These are phyloP conservation scores for Thalassiosira gravida DNA, from an alignment of 352 stramenopile genomes.

Conservation along the genomic window DNA sequence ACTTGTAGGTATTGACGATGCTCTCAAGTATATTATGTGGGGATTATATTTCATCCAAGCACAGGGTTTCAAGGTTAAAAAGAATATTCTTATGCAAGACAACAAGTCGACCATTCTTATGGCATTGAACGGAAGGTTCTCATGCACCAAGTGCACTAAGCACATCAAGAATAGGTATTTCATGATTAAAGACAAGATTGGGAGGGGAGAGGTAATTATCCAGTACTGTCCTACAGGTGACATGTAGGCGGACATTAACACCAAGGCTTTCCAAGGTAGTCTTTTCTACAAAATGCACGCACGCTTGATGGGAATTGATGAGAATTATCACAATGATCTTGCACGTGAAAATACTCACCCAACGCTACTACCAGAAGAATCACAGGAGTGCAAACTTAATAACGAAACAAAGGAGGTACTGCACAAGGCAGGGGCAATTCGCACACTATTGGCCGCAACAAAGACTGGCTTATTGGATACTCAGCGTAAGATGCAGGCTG, in stretches of 20 bases:
- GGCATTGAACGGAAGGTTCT: slow-evolving; percentile 14
- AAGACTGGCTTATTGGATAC: neutral
- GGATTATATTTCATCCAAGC: neutral
- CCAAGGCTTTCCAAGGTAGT: neutral
- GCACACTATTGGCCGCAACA: neutral
- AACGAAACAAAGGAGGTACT: neutral
- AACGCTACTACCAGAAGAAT: neutral
- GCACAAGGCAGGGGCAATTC: neutral
- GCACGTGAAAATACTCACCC: neutral
- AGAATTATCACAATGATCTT: neutral
- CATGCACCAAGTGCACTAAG: neutral
- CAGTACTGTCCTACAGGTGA: neutral
- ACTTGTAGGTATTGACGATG: slow-evolving; percentile 26
- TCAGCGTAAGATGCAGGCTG: too few relatives aligned
- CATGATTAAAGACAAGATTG: neutral
- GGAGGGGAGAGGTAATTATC: neutral
- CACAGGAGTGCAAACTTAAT: neutral
- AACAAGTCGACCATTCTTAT: slow-evolving; percentile 7
- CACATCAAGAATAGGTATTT: slow-evolving; percentile 3
- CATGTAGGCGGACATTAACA: slow-evolving; percentile 1
- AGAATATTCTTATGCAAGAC: slow-evolving; percentile 4
- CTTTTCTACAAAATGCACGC: neutral
- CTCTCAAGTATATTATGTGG: slow-evolving; percentile 1
- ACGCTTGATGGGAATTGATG: neutral
- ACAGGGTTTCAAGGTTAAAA: neutral